Evolutionary conservation across 176 grass and related monocot genomes (phyloP), one percentile per base, ranked within the genome.

Genomic region (Musa acuminata): DNA sequence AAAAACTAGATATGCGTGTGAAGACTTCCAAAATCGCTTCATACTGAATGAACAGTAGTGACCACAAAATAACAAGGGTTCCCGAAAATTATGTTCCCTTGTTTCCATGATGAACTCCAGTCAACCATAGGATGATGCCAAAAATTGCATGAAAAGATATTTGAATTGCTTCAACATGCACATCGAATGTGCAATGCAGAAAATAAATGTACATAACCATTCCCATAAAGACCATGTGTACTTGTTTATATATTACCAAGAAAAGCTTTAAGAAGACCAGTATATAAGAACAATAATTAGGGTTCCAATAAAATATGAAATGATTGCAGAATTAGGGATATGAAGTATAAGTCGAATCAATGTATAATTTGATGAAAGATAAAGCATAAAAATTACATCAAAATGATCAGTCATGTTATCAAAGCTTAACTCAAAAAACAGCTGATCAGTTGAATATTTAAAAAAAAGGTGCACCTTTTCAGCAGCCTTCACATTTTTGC

Each of bases 401-500:
- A 66, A 66, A 13, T 25, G 8, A 29, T 14, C 8, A 35, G 22
- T 9, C 19, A 69, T 69, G 13, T 71, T 51, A 51, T n/a, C 17
- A 7, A 52, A 63, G 26, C 20, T 24, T 77, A 73, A 68, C 66
- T 9, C 3, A 23, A 21, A 3, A 78, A 24, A 67, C 13, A 78
- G 52, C 10, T 64, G n/a, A 48, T 25, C 55, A 62, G 1, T 64
- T 64, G 20, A 3, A 80, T 25, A 82, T 62, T 72, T 10, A 13
- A 72, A 58, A 26, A 27, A 29, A 22, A 79, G 49, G 49, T 49
- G 51, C 52, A 88, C 96, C 88, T 95, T 99, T 69, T 89, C 91
- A 8, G 87, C 81, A 85, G 96, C 81, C 75, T 99, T 99, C 64
- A 99, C 88, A 6, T 99, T 99, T 87, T 99, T 99, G 77, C 91